phyloP scores from a whole-genome alignment of 345 rosid genomes.

The Arabis hirsuta region DNA sequence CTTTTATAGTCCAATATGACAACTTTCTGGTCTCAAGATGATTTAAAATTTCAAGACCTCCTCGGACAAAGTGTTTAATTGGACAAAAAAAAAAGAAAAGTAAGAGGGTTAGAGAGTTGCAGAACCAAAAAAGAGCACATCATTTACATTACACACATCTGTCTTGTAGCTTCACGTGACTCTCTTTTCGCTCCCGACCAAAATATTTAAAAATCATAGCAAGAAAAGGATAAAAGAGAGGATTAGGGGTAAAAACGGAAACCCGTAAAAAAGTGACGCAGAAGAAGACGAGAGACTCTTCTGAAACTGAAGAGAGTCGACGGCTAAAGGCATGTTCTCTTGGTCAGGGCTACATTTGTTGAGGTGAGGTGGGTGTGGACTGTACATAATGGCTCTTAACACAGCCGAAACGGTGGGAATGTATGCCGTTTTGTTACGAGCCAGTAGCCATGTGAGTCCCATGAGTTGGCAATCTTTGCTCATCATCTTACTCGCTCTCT shows the following conservation, averaged over 20 bases:
- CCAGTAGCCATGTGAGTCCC: constrained; percentile 99
- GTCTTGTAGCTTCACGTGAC: constrained; percentile 50
- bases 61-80: constrained; percentile 32
- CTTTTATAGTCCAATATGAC: constrained; percentile 30
- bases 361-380: constrained; percentile 74
- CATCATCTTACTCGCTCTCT: constrained; percentile 87
- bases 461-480: constrained; percentile 89
- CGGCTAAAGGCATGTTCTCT: constrained; percentile 99
- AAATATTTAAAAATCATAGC: constrained; percentile 23
- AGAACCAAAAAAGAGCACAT: constrained; percentile 29
- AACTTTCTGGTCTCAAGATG: constrained; percentile 30
- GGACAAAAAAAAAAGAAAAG: constrained; percentile 29
- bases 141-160: constrained; percentile 41
- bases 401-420: constrained; percentile 98
- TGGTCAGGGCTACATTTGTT: constrained; percentile 95
- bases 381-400: constrained; percentile 91
- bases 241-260: constrained; percentile 48
- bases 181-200: constrained; percentile 32
- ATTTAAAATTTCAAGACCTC: constrained; percentile 39
- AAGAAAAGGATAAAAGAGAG: constrained; percentile 26
- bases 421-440: constrained; percentile 91
- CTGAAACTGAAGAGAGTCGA: constrained; percentile 89
- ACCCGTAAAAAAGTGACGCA: constrained; percentile 33
- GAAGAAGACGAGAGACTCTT: constrained; percentile 55
- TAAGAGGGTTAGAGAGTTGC: constrained; percentile 24